Evolutionary conservation across 345 rosid genomes (phyloP).

Genomic region (Eucalyptus sp.): DNA sequence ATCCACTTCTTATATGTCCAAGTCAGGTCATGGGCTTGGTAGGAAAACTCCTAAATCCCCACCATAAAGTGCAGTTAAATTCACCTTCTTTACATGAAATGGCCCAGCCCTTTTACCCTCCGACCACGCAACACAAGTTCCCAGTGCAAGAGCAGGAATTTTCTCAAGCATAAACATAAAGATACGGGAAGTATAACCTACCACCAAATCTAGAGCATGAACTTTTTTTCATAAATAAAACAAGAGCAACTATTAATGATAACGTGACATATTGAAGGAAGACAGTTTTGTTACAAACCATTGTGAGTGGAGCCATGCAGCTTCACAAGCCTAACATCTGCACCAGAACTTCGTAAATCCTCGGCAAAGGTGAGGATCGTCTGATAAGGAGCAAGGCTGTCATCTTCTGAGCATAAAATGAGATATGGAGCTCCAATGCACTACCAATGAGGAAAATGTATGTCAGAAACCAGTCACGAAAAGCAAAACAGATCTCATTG

Average conservation of each 20-base stretch:
- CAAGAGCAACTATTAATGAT: neutral
- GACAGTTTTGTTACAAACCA: constrained; percentile 30
- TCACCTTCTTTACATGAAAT: neutral
- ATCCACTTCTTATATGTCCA: neutral
- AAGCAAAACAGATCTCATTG: neutral
- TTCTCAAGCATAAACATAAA: neutral
- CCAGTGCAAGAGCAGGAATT: neutral
- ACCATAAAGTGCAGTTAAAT: neutral
- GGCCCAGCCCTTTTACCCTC: neutral
- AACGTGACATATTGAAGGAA: neutral
- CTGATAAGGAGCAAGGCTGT: constrained; percentile 54
- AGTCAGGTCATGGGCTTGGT: neutral
- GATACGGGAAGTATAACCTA: neutral
- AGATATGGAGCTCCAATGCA: constrained; percentile 79
- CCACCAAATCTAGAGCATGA: neutral
- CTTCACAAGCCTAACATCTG: constrained; percentile 67
- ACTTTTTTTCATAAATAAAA: neutral
- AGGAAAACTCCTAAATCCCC: neutral
- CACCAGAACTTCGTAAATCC: constrained; percentile 60
- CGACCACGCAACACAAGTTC: neutral
- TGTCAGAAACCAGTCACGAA: neutral
- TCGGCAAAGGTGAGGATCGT: constrained; percentile 41
- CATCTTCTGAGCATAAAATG: constrained; percentile 72
- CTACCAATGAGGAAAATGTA: constrained; percentile 15
- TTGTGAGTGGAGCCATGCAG: constrained; percentile 65